phyloP scores from a whole-genome alignment of 352 stramenopile genomes.

The Globisporangium mamillatum region DNA sequence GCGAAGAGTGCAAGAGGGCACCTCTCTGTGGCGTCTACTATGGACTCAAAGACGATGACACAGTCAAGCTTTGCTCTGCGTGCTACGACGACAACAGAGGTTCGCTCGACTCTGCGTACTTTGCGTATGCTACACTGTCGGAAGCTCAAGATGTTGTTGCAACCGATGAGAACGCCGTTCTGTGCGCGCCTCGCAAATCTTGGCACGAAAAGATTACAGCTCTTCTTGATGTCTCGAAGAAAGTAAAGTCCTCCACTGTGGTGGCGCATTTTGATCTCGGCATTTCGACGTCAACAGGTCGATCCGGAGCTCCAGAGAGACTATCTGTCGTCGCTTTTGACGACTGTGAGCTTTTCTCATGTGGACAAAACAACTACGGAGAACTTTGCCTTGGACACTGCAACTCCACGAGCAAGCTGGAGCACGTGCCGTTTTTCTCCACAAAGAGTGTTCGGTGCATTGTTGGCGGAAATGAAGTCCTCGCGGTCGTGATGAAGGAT shows the following conservation, averaged over 20 bases:
- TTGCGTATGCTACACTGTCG: slow-evolving; percentile 28
- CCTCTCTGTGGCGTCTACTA: slow-evolving; percentile 55
- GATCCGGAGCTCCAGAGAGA: slow-evolving; percentile 8
- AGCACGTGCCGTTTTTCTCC: slow-evolving; percentile 84
- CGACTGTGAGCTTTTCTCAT: slow-evolving; percentile 87
- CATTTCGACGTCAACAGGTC: background rate
- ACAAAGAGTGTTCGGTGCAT: slow-evolving; percentile 72
- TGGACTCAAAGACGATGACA: slow-evolving; percentile 49
- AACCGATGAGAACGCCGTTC: slow-evolving; percentile 27
- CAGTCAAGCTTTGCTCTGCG: slow-evolving; percentile 54
- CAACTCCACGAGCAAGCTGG: slow-evolving; percentile 84
- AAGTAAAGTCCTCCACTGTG: slow-evolving; percentile 21
- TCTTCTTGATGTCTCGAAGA: slow-evolving; percentile 35
- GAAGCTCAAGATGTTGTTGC: slow-evolving; percentile 33
- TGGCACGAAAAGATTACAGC: slow-evolving; percentile 52
- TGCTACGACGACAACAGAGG: slow-evolving; percentile 85
- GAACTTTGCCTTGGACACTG: slow-evolving; percentile 84
- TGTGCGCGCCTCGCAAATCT: slow-evolving; percentile 51
- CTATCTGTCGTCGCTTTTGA: slow-evolving; percentile 44
- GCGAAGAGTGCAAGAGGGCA: slow-evolving; percentile 61
- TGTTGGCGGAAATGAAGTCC: slow-evolving; percentile 79
- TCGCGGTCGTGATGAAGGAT: slow-evolving; percentile 85
- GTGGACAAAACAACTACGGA: slow-evolving; percentile 88
- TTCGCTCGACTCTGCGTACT: slow-evolving; percentile 44
- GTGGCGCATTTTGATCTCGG: slow-evolving; percentile 4